Evolutionary conservation across 768 basidiomycete genomes (phyloP), one percentile per base, ranked within the genome.

Genomic region (Terana coerulea): DNA sequence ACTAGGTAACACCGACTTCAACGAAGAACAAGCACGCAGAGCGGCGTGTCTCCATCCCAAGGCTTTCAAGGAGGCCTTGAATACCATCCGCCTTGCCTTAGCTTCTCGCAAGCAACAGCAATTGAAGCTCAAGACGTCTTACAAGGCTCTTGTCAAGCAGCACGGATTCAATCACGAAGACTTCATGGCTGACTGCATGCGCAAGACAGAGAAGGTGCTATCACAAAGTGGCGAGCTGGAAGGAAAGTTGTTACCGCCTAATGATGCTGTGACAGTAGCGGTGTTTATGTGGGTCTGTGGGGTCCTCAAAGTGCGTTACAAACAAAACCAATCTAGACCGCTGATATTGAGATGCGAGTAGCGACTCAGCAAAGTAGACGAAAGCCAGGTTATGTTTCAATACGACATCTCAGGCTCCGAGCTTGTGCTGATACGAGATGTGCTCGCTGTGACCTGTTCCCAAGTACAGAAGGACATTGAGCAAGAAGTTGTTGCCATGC

Each of bases 1-100:
- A 28, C 48, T 65, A 2, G 60, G 59, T 2, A 65, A 69, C 54
- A 52, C 36, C 14, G 67, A 67, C 35, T 58, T 70, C 3, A 55
- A 57, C 3, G 59, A 67, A 53, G 58, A 63, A 30, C 40, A 62
- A 17, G 69, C 69, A 5, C 69, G 68, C 35, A 59, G 43, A 36
- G 63, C 67, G 25, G 67, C 69, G 12, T 70, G 69, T 45, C 60
- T 70, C 21, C 50, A 56, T 11, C 60, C 64, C 4, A 63, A 60
- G 46, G 47, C 61, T 1, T 71, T 68, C 51, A 48, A 51, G 28
- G 56, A 43, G 28, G 57, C 66, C 7, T 40, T 69, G 3, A 50
- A 51, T 25, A 65, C 55, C 11, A 60, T 68, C 41, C 58, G 60
- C n/a, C 26, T 50, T 1, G 64, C 60, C 1, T 57, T 69, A 2